Evolutionary conservation across 768 basidiomycete species (phyloP).

Genomic region (Tephrocybe sp.): DNA sequence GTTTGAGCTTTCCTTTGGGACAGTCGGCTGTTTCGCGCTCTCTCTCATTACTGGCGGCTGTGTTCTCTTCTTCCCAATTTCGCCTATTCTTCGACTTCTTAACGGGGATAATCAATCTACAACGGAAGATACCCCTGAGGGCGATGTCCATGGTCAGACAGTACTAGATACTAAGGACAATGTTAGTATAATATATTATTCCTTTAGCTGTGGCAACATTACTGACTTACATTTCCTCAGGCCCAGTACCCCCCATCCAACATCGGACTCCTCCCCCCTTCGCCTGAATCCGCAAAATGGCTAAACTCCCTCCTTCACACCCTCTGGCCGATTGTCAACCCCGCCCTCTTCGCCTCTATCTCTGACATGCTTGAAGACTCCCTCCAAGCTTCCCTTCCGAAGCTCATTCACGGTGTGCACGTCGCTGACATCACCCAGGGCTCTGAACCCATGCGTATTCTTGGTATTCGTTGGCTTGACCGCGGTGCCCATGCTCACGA

Average conservation of each 20-base stretch:
- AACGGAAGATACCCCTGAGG: background rate
- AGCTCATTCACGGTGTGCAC: slow-evolving; percentile 57
- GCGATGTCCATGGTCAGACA: background rate
- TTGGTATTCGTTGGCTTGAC: slow-evolving; percentile 58
- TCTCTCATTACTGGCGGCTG: slow-evolving; percentile 27
- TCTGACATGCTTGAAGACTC: slow-evolving; percentile 67
- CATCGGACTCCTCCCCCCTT: background rate
- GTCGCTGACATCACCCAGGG: slow-evolving; percentile 74
- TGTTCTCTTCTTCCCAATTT: slow-evolving; percentile 12
- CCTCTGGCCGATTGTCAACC: slow-evolving; percentile 77
- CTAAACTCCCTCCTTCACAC: slow-evolving; percentile 60
- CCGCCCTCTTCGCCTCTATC: slow-evolving; percentile 56
- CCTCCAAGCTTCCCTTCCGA: slow-evolving; percentile 53
- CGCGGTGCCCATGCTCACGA: slow-evolving; percentile 32
- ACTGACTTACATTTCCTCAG: background rate
- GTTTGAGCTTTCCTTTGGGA: slow-evolving; percentile 19
- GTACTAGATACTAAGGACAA: too few species aligned
- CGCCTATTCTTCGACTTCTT: background rate
- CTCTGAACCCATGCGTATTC: slow-evolving; percentile 65
- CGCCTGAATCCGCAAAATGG: slow-evolving; percentile 50
- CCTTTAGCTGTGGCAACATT: too few species aligned
- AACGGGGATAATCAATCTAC: background rate
- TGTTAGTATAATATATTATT: too few species aligned
- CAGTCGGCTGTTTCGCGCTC: slow-evolving; percentile 25
- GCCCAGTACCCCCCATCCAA: background rate